Base-by-base conservation (phyloP, 2,329 filamentous ascomycete genomes). In the Colletotrichum sp. region DNA sequence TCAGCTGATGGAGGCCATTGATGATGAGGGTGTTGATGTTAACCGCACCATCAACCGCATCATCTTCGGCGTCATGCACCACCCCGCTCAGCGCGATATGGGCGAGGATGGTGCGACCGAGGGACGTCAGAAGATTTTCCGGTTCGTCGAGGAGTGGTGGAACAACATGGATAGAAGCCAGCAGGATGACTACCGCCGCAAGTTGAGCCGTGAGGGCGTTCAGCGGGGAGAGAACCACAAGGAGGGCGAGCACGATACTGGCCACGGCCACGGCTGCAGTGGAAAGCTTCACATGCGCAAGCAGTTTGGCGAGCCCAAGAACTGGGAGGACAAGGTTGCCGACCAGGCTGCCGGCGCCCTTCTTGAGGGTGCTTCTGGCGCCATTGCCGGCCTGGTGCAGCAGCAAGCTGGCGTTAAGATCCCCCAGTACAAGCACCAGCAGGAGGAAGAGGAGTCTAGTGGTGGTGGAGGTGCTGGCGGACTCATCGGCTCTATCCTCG, bases 111-210 rank as follows among this genome's bases (percentile, higher is more conserved):
- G 93, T 13, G 92, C 92, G 15, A 81, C 85, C 9, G 94, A 97
- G 79, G 94, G 95, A 70, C 94, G 95, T 71, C 84, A 88, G 32
- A 87, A 92, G 79, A 96, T 98, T 92, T 98, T 96, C 85, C 83
- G 88, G n/a, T 92, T 93, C 21, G 93, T 98, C 7, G 88, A 94
- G 84, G 87, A 94, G 78, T 98, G 96, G 96, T 98, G 96, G 96
- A 83, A 87, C 55, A 87, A 90, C 70, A 92, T 95, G 85, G 87
- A 87, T 66, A 89, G 93, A 8, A 82, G 86, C 34, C 91, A 92
- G 73, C 91, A 92, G 79, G 87, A 94, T 16, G 91, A 92, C 38
- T 92, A 97, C 77, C 93, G 95, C 71, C 85, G 89, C 67, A 94
- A 96, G 85, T 90, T 98, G 61, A 95, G 93, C 79, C 93, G 95